Base-by-base conservation (phyloP, 768 basidiomycete genomes). In the Suillus spraguei region DNA sequence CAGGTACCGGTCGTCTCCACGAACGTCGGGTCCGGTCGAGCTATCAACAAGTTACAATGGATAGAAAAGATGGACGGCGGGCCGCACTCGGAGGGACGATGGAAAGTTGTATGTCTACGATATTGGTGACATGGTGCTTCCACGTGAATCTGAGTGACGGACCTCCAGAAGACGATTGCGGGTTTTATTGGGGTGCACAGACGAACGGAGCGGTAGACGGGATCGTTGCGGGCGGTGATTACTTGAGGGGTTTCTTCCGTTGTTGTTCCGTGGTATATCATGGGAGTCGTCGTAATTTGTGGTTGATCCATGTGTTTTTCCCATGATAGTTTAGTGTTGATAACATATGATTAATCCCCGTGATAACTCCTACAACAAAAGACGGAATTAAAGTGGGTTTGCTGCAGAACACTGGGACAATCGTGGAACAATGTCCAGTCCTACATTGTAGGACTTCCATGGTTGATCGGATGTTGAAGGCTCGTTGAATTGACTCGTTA, bases 41-140 rank as follows among this genome's bases (percentile, higher is more conserved):
- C 95, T 4, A 85, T 99, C 68, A 99, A 99, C 82, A 99, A 98
- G 77, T 74, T 99, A 33, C 85, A 92, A 69, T 99, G 96, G 97
- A 99, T 71, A 82, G 85, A 60, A 93, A 96, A 70, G 94, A 98
- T 61, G 96, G 95, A 0, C 86, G 94, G 41, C 87, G 95, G 32
- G 95, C 87, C 2, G 97, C 92, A 1, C 75, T 99, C 35, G 97
- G 97, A 36, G 92, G 93, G 4, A 93, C 67, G 97, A 99, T 66
- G 97, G 97, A 16, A 87, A 85, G 66, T 77, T 99, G 64, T 97
- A 97, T 76, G 84, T 99, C 41, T 99, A 97, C 73, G 97, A 98
- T 72, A 87, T 99, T 65, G 94, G 95, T 13, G 95, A 98, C 70
- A 87, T 92, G 83, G 91, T 87, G 0, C 82, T 92, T 28, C 93